phyloP scores from a whole-genome alignment of 352 stramenopile genomes.

The Peronospora belbahrii region DNA sequence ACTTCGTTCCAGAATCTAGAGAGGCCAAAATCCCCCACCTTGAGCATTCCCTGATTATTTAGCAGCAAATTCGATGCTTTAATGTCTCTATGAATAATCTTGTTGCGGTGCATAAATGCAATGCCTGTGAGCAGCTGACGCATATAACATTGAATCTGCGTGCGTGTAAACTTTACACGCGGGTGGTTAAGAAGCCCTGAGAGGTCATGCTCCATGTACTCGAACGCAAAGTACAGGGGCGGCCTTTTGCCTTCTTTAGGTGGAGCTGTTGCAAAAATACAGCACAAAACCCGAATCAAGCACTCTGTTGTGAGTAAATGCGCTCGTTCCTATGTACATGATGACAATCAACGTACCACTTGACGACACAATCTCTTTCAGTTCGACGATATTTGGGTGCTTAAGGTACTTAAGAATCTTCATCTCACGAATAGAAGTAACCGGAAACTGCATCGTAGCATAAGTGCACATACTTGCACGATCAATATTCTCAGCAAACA shows the following conservation, averaged over 20 bases:
- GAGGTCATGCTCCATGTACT: conserved; percentile 85
- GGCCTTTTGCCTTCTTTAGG: conserved; percentile 78
- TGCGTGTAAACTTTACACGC: conserved; percentile 74
- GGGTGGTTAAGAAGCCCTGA: conserved; percentile 77
- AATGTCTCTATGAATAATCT: conserved; percentile 84
- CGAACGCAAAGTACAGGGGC: conserved; percentile 82
- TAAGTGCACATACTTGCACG: background rate
- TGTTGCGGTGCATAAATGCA: conserved; percentile 85
- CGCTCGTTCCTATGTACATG: conserved; percentile 1
- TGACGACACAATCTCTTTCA: conserved; percentile 93
- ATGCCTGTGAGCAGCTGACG: conserved; percentile 70
- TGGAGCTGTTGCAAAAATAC: conserved; percentile 29
- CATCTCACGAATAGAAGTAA: conserved; percentile 95
- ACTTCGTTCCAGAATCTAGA: conserved; percentile 83
- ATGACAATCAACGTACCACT: conserved; percentile 31
- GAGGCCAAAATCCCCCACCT: conserved; percentile 77
- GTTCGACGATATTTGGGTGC: conserved; percentile 92
- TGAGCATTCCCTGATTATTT: conserved; percentile 81
- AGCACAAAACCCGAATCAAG: conserved; percentile 2
- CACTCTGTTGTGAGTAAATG: conserved; percentile 5
- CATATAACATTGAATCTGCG: conserved; percentile 87
- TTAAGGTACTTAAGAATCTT: conserved; percentile 95
- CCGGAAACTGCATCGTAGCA: conserved; percentile 67
- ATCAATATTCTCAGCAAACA: background rate
- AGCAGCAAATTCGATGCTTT: conserved; percentile 82